These are phyloP conservation scores for Bisporella sp. DNA, from an alignment of 2,329 filamentous ascomycete species.

Conservation along the genomic window DNA sequence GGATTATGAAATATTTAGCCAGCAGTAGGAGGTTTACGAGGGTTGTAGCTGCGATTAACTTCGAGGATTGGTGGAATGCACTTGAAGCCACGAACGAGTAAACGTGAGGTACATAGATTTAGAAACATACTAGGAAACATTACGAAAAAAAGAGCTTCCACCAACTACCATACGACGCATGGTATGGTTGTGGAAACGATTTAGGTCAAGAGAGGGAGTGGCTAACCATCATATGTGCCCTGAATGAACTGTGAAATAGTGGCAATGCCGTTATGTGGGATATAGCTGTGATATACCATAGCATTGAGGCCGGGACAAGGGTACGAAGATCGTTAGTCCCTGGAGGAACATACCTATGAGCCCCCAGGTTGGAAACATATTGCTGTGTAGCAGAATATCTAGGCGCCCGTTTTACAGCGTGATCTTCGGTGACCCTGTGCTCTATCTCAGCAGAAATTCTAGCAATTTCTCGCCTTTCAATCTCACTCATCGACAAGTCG, in stretches of 20 bases:
- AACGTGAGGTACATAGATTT: too few species aligned
- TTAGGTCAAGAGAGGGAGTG: neutral
- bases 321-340: slow-evolving; percentile 12
- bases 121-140: too few species aligned
- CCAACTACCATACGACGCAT: too few species aligned
- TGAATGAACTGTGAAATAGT: slow-evolving; percentile 24
- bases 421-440: slow-evolving; percentile 5
- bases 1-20: too few species aligned
- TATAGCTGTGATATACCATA: slow-evolving; percentile 35
- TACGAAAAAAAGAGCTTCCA: too few species aligned
- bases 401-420: neutral
- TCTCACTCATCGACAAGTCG: slow-evolving; percentile 9
- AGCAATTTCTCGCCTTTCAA: slow-evolving; percentile 13
- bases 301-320: slow-evolving; percentile 35
- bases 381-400: slow-evolving; percentile 15
- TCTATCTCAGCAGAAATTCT: slow-evolving; percentile 11
- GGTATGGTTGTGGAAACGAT: too few species aligned
- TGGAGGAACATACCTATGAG: slow-evolving; percentile 14
- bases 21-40: too few species aligned
- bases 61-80: too few species aligned
- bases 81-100: too few species aligned
- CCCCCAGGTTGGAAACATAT: slow-evolving; percentile 16
- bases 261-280: slow-evolving; percentile 32
- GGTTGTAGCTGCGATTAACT: too few species aligned
- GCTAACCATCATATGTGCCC: slow-evolving; percentile 24